A percentile compares a stretch with the other conserved stretches of the same genome.
These are phyloP conservation scores for Pseudonitzschia delicatissima DNA, from an alignment of 108 stramenopile genomes.

Conservation along the genomic window DNA sequence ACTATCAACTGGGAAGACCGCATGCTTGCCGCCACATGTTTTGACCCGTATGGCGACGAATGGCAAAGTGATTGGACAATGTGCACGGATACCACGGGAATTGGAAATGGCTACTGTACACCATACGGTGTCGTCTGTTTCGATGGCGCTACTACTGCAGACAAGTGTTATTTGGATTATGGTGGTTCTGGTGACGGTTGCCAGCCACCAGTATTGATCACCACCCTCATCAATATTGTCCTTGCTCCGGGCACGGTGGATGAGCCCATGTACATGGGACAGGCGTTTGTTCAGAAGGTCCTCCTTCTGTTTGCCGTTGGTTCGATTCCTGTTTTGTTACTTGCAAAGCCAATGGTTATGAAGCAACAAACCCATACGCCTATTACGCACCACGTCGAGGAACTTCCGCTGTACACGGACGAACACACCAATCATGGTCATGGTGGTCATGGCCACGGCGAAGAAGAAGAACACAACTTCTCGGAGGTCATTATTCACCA, in stretches of 20 bases:
- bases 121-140: conserved; percentile 78
- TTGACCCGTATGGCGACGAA: conserved; percentile 59
- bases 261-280: conserved; percentile 93
- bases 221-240: conserved; percentile 96
- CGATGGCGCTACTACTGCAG: conserved; percentile 52
- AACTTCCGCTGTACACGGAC: conserved; percentile 28
- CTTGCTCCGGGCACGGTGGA: conserved; percentile 91
- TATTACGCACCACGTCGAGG: conserved; percentile 28
- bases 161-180: conserved; percentile 86
- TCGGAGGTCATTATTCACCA: conserved; percentile 94
- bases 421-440: conserved; percentile 49
- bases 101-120: conserved; percentile 71
- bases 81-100: conserved; percentile 47
- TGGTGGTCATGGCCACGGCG: conserved; percentile 57
- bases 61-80: conserved; percentile 76
- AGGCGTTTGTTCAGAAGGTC: conserved; percentile 81
- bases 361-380: conserved; percentile 51
- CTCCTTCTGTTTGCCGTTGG: conserved; percentile 87
- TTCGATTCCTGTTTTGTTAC: conserved; percentile 90
- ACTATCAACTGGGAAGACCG: conserved; percentile 94
- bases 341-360: conserved; percentile 91
- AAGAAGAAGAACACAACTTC: conserved; percentile 84
- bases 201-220: conserved; percentile 97
- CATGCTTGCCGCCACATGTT: conserved; percentile 92
- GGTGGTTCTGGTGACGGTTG: conserved; percentile 95